A percentile compares a stretch with the other conserved stretches of the same genome.
phyloP scores from a whole-genome alignment of 768 basidiomycete species.

The Mycena metata region DNA sequence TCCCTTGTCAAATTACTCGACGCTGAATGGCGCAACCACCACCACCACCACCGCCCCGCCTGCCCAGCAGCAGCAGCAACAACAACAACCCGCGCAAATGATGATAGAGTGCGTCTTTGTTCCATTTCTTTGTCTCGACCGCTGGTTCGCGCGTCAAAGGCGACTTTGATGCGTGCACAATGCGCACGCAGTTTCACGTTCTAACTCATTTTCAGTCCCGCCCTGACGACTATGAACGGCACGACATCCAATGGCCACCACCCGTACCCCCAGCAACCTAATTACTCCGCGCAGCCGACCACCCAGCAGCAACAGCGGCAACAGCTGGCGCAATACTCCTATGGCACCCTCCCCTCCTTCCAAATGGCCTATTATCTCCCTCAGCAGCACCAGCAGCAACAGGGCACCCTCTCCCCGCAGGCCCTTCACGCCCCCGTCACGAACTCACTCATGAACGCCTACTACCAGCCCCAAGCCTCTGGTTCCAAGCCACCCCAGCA shows the following conservation, averaged over 20 bases:
- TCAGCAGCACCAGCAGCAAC: slow-evolving; percentile 53
- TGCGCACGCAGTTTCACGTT: background rate
- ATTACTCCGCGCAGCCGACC: slow-evolving; percentile 52
- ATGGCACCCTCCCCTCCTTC: slow-evolving; percentile 15
- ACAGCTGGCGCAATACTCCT: slow-evolving; percentile 40
- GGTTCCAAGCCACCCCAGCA: slow-evolving; percentile 44
- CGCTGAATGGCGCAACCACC: slow-evolving; percentile 43
- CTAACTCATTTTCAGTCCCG: slow-evolving; percentile 60
- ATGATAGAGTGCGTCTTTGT: slow-evolving; percentile 76
- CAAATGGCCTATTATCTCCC: slow-evolving; percentile 32
- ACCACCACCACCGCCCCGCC: slow-evolving; percentile 43
- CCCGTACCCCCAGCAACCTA: slow-evolving; percentile 60
- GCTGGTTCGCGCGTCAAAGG: background rate
- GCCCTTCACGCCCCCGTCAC: slow-evolving; percentile 71
- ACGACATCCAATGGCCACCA: slow-evolving; percentile 56
- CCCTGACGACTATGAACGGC: slow-evolving; percentile 70
- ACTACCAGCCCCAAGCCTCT: slow-evolving; percentile 44
- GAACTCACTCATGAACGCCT: slow-evolving; percentile 56
- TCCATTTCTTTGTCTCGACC: slow-evolving; percentile 16
- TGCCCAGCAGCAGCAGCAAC: slow-evolving; percentile 39
- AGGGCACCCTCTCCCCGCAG: slow-evolving; percentile 79
- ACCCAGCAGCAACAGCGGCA: slow-evolving; percentile 50
- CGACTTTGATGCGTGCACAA: slow-evolving; percentile 14
- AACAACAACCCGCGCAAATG: slow-evolving; percentile 52
- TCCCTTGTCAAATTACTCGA: slow-evolving; percentile 38